Conservation (phyloP, 768 basidiomycete species). For the Dacryopinax spathularia region DNA sequence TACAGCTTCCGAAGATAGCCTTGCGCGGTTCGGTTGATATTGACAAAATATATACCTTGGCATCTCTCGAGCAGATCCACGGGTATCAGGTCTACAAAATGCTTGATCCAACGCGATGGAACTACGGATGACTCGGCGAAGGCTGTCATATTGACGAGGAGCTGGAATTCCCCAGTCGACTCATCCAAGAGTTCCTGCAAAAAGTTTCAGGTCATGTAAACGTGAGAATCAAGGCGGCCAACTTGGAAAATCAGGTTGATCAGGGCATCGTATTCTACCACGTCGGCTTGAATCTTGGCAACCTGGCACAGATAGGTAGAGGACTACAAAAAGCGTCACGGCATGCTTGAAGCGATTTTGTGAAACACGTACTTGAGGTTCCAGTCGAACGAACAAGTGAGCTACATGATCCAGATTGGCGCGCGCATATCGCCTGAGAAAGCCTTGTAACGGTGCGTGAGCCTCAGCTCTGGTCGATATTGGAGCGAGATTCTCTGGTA, state of each 20-base stretch:
- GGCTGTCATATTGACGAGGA: constrained; percentile 69
- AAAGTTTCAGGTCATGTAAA: background rate
- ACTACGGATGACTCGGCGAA: constrained; percentile 64
- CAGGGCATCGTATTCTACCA: background rate
- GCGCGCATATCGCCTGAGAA: constrained; percentile 47
- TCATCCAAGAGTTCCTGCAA: background rate
- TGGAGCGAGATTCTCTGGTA: constrained; percentile 47
- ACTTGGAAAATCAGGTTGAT: background rate
- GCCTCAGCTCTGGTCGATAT: constrained; percentile 28
- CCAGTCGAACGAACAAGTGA: background rate
- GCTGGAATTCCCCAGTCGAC: constrained; percentile 34
- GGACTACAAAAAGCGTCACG: background rate
- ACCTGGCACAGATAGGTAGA: background rate
- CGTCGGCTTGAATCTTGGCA: background rate
- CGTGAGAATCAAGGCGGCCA: background rate
- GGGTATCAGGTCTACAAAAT: constrained; percentile 60
- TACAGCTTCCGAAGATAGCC: constrained; percentile 64
- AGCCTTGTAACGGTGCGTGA: constrained; percentile 51
- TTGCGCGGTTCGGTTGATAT: constrained; percentile 55
- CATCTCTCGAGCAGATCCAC: constrained; percentile 53
- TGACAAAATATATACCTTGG: constrained; percentile 48
- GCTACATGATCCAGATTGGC: background rate
- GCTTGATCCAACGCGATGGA: constrained; percentile 69
- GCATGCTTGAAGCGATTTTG: background rate
- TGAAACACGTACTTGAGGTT: background rate